A percentile compares a stretch with the other conserved stretches of the same genome.
Conservation (phyloP, 1,284 basidiomycete species). For the Ustilago hordei region DNA sequence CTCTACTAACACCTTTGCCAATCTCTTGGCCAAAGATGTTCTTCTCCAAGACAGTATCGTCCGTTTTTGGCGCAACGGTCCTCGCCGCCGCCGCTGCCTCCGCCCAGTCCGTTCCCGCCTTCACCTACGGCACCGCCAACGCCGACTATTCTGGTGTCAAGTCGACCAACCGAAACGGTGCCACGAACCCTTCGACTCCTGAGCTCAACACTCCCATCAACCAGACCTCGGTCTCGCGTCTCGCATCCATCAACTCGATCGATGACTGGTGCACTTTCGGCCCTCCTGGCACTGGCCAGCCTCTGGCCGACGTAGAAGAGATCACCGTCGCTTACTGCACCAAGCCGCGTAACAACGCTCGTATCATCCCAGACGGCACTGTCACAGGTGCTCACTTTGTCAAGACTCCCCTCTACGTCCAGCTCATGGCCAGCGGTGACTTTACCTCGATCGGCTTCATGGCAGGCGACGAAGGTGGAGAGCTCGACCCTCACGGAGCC, state of each 20-base stretch:
- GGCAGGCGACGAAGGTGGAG: slow-evolving; percentile 63
- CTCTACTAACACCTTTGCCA: slow-evolving; percentile 8
- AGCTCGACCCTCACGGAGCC: slow-evolving; percentile 69
- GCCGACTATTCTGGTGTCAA: slow-evolving; percentile 59
- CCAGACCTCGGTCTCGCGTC: slow-evolving; percentile 64
- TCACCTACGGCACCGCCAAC: slow-evolving; percentile 61
- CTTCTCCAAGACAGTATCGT: slow-evolving; percentile 45
- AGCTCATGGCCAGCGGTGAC: slow-evolving; percentile 71
- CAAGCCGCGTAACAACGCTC: slow-evolving; percentile 70
- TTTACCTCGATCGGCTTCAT: slow-evolving; percentile 67
- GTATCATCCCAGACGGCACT: slow-evolving; percentile 69
- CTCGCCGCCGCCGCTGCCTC: slow-evolving; percentile 29
- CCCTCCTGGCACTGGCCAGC: slow-evolving; percentile 70
- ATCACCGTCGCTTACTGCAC: slow-evolving; percentile 82
- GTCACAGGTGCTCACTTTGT: slow-evolving; percentile 68
- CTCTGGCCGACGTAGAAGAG: slow-evolving; percentile 78
- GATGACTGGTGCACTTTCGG: slow-evolving; percentile 70
- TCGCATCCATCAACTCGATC: slow-evolving; percentile 65
- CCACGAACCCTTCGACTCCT: slow-evolving; percentile 63
- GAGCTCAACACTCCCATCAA: slow-evolving; percentile 65
- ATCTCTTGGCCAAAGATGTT: slow-evolving; percentile 24
- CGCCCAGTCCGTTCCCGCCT: slow-evolving; percentile 38
- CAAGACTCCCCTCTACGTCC: slow-evolving; percentile 70
- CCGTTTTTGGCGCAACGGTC: slow-evolving; percentile 36
- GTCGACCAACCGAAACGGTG: slow-evolving; percentile 49